Evolutionary conservation across 225 moss, liverwort and hornwort species (phyloP).

Genomic region (Pseudisothecium myosuroides): DNA sequence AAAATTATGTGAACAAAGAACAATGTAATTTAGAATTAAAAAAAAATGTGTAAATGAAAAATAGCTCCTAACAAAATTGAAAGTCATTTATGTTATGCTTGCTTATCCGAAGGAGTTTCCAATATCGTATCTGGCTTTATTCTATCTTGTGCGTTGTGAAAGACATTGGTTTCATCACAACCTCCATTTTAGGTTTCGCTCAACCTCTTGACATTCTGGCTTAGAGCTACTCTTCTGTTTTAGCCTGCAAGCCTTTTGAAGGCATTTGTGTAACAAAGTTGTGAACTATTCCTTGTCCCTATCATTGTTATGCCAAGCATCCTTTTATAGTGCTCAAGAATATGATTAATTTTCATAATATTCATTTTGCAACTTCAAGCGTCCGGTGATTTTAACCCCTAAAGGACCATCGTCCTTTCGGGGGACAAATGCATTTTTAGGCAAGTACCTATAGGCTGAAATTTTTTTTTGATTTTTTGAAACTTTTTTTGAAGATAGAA

Average conservation of each 20-base stretch:
- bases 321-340: background rate
- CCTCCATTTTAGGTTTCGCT: background rate
- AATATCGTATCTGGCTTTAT: background rate
- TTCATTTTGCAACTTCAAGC: background rate
- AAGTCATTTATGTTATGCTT: background rate
- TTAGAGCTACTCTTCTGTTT: background rate
- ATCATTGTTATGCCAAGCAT: background rate
- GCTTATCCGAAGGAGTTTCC: background rate
- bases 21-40: too few species aligned
- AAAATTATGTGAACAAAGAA: background rate
- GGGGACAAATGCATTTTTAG: too few species aligned
- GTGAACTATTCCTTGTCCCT: accelerated
- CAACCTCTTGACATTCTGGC: background rate
- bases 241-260: background rate
- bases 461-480: too few species aligned
- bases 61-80: background rate
- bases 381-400: background rate
- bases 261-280: background rate
- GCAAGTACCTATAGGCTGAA: too few species aligned
- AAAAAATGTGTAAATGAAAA: background rate
- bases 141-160: accelerated
- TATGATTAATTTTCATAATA: background rate
- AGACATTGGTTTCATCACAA: background rate
- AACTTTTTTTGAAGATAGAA: too few species aligned
- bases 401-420: too few species aligned